Evolutionary conservation across 495 filamentous ascomycete genomes (phyloP).

Genomic region (Baudoinia panamericana): DNA sequence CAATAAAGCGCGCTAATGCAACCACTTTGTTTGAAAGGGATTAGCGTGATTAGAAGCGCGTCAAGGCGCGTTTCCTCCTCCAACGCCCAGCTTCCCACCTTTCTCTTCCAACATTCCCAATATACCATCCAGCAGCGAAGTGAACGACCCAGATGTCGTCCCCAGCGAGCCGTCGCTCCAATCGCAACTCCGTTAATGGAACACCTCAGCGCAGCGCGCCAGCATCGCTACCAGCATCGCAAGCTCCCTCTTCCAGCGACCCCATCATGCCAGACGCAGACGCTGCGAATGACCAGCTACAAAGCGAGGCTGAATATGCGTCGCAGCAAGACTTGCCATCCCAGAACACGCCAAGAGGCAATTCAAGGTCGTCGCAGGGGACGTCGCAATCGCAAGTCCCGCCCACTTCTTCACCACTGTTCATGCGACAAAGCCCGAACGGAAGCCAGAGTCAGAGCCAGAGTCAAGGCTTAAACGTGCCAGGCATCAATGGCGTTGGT

Average conservation of each 20-base stretch:
- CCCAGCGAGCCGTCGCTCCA: conserved; percentile 20
- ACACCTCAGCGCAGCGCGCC: conserved; percentile 43
- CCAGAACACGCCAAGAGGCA: conserved; percentile 16
- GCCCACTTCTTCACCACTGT: conserved; percentile 65
- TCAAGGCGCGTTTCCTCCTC: too few relatives aligned
- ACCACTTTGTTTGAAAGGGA: too few relatives aligned
- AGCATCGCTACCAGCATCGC: conserved; percentile 41
- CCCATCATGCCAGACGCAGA: conserved; percentile 33
- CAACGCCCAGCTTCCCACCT: too few relatives aligned
- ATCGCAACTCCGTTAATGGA: conserved; percentile 42
- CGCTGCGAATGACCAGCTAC: conserved; percentile 34
- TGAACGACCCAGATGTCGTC: conserved; percentile 16
- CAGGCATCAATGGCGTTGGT: conserved; percentile 37
- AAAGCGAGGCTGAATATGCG: conserved; percentile 32
- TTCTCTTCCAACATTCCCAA: too few relatives aligned
- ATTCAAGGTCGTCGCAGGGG: conserved; percentile 8
- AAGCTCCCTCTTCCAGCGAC: conserved; percentile 36
- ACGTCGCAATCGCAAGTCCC: conserved; percentile 17
- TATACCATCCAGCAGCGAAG: too few relatives aligned
- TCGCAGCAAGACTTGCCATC: conserved; percentile 25
- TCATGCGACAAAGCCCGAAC: conserved; percentile 66
- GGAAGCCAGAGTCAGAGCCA: conserved; percentile 15
- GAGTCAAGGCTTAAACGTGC: conserved; percentile 34
- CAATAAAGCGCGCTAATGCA: too few relatives aligned
- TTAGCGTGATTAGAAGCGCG: too few relatives aligned